Evolutionary conservation across 805 yeast genomes (phyloP), one percentile per base, ranked within the genome.

Genomic region (Gaillardinia entomophila): DNA sequence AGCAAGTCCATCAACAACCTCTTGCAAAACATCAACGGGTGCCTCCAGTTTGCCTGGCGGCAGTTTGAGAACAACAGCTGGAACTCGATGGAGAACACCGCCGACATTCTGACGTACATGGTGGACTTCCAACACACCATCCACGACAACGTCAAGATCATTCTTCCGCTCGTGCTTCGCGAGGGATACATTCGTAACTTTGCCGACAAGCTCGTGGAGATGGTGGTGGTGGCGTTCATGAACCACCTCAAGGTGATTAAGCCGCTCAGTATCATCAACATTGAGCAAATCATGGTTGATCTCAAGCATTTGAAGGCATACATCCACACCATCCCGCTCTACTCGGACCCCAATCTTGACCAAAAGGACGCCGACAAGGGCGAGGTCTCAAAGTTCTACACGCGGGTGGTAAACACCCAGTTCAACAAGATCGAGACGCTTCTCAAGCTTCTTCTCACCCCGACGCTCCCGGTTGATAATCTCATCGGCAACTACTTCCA

Each of bases 231-330:
- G 24, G 72, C 79, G 12, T 77, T 82, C 45, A 49, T 80, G 32
- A 61, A 70, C 18, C 75, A 73, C 35, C 71, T 88, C 32, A 63
- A 75, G 6, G 68, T 69, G 32, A 62, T 84, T 23, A 79, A 75
- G 34, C 95, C 96, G 0, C 57, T 66, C n/a, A 71, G 70, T 47
- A 82, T 90, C 3, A 33, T 37, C 15, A 42, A 38, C n/a, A 37
- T 49, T 29, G 96, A 89, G 53, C 97, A 90, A 53, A 66, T 90
- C 48, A 60, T 81, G 25, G 60, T 83, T 15, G 98, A 90, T 57
- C 49, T 83, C 2, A 78, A 79, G 25, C 66, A 73, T 6, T 53
- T 90, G 46, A 83, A 82, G 47, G 64, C 67, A 17, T 62, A 73
- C 17, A 66, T 85, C 25, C 31, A 65, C 2, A 53, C 49, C 13